Conservation (phyloP, 2,329 filamentous ascomycete species). For the Fusarium tricinctum region DNA sequence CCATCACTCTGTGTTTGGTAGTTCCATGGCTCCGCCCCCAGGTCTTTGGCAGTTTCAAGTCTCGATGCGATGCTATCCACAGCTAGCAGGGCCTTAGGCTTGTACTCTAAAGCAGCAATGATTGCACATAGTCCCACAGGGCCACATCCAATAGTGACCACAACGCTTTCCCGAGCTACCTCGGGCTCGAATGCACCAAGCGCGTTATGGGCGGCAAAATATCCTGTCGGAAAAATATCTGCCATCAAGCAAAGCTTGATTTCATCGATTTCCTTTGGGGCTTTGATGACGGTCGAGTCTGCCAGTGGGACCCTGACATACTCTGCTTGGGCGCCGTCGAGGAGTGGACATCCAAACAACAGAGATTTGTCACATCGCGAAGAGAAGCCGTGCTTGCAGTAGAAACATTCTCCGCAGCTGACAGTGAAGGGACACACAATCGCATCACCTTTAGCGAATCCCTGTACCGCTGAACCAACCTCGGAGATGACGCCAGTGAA, state of each 20-base stretch:
- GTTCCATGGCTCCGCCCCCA: constrained; percentile 69
- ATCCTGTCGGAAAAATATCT: constrained; percentile 42
- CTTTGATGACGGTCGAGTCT: constrained; percentile 31
- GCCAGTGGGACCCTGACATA: constrained; percentile 34
- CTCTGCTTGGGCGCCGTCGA: constrained; percentile 39
- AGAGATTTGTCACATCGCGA: constrained; percentile 30
- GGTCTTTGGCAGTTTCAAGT: neutral
- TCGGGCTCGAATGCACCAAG: neutral
- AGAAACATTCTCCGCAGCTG: constrained; percentile 41
- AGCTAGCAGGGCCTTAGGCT: constrained; percentile 20
- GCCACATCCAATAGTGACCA: constrained; percentile 35
- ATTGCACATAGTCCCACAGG: constrained; percentile 38
- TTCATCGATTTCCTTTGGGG: constrained; percentile 22
- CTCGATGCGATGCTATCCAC: constrained; percentile 32
- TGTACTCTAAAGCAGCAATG: constrained; percentile 24
- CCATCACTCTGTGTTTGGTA: constrained; percentile 75
- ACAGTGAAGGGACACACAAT: constrained; percentile 40
- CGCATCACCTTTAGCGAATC: constrained; percentile 1
- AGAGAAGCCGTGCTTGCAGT: constrained; percentile 21
- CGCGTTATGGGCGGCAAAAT: constrained; percentile 69
- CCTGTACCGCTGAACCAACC: constrained; percentile 66
- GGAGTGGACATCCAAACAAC: constrained; percentile 13
- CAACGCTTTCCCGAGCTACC: neutral
- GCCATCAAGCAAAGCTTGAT: constrained; percentile 37
- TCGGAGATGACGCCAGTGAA: constrained; percentile 82